Evolutionary conservation across 163 green algal genomes (phyloP).

Genomic region (Prototheca cutis): DNA sequence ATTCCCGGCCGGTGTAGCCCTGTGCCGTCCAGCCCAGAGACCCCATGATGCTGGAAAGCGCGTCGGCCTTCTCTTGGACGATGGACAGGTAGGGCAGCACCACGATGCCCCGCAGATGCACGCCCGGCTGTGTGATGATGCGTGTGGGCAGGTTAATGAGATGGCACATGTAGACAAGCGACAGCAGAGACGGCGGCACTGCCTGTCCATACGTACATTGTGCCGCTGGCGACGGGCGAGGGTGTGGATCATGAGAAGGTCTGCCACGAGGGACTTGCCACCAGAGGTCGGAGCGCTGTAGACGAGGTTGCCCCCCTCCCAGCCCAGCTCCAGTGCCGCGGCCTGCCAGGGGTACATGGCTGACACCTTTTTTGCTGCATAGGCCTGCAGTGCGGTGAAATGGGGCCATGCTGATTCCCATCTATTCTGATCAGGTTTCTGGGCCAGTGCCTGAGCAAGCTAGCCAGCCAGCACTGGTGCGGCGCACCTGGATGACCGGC

Average conservation of each 20-base stretch:
- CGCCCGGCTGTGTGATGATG: neutral
- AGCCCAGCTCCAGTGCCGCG: conserved; percentile 54
- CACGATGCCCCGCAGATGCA: conserved; percentile 44
- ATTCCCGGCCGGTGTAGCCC: conserved; percentile 46
- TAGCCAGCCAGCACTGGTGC: too few species aligned
- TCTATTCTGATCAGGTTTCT: too few species aligned
- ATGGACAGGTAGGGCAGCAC: conserved; percentile 87
- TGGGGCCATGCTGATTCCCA: too few species aligned
- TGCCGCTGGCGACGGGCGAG: too few species aligned
- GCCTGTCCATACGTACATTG: too few species aligned
- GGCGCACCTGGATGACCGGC: conserved; percentile 2
- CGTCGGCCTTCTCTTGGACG: conserved; percentile 70
- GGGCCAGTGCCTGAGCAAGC: too few species aligned
- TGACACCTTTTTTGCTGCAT: conserved; percentile 39
- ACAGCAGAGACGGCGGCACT: too few species aligned
- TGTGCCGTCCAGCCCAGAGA: conserved; percentile 33
- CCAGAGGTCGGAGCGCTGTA: conserved; percentile 87
- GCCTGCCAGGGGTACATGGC: conserved; percentile 67
- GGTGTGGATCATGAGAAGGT: conserved; percentile 71
- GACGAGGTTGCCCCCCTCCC: conserved; percentile 63
- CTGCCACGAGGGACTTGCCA: conserved; percentile 87
- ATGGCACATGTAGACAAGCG: too few species aligned
- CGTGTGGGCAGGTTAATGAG: conserved; percentile 16
- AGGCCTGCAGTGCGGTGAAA: conserved; percentile 33
- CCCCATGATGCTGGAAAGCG: conserved; percentile 58